Conservation (phyloP, 352 stramenopile genomes). For the Halophytophthora batemanensis region DNA sequence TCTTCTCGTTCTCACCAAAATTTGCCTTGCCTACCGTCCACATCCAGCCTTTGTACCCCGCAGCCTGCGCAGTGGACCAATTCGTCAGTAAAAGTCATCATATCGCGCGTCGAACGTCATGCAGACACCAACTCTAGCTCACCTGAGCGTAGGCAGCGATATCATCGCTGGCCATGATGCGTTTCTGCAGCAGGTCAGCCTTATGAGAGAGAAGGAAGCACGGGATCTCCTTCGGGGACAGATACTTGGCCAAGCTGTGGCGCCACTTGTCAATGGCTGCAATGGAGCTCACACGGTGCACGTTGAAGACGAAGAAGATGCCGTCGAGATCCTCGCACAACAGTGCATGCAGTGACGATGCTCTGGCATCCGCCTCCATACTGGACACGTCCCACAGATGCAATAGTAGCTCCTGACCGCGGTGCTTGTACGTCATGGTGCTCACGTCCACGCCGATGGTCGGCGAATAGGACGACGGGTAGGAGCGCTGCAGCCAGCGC, state of each 20-base stretch:
- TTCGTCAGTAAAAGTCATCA: background rate
- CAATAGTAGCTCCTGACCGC: conserved; percentile 47
- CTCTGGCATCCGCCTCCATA: conserved; percentile 58
- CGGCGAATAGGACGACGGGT: conserved; percentile 60
- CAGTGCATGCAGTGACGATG: conserved; percentile 63
- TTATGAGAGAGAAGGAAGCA: conserved; percentile 85
- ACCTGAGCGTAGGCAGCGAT: conserved; percentile 73
- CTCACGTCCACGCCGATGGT: conserved; percentile 81
- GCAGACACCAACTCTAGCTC: background rate
- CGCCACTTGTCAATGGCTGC: conserved; percentile 83
- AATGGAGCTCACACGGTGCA: conserved; percentile 85
- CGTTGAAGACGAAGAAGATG: conserved; percentile 88
- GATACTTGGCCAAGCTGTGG: conserved; percentile 62
- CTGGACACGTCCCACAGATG: conserved; percentile 80
- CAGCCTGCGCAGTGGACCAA: conserved; percentile 26
- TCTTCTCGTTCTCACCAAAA: conserved; percentile 83
- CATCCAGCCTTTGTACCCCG: conserved; percentile 78
- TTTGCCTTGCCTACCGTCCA: conserved; percentile 76
- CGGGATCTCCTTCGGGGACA: conserved; percentile 71
- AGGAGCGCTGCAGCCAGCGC: conserved; percentile 72
- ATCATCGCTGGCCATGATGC: conserved; percentile 84
- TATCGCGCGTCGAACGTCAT: background rate
- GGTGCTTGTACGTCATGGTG: conserved; percentile 41
- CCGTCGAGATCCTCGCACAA: conserved; percentile 78
- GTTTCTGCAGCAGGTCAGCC: conserved; percentile 78